Evolutionary conservation across 306 rosid species (phyloP).

Genomic region (Gynostemma pentaphyllum): DNA sequence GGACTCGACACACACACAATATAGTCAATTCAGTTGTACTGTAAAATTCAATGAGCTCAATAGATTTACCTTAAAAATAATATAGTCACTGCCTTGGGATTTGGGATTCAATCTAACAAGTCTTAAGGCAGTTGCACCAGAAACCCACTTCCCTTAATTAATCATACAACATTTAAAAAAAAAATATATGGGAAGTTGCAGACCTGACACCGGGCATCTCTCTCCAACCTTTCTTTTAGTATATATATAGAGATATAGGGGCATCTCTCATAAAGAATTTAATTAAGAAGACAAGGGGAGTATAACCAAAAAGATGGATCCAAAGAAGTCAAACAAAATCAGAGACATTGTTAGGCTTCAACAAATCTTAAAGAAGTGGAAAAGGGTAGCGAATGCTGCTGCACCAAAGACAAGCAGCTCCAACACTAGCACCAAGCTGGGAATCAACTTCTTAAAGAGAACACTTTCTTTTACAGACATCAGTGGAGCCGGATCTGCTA

Average conservation of each 20-base stretch:
- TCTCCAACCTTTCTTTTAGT: not conserved
- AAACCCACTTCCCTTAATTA: not conserved
- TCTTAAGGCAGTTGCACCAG: not conserved
- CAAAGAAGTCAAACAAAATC: constrained; percentile 79
- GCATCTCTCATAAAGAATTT: too few species aligned
- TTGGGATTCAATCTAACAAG: not conserved
- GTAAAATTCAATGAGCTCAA: too few species aligned
- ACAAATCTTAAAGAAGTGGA: constrained; percentile 90
- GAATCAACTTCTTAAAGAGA: constrained; percentile 46
- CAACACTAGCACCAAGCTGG: too few species aligned
- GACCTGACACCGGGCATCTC: not conserved
- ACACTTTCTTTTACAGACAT: constrained; percentile 44
- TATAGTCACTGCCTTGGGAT: too few species aligned
- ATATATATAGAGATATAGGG: not conserved
- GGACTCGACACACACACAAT: too few species aligned
- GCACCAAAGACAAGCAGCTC: constrained; percentile 24
- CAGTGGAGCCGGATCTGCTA: too few species aligned
- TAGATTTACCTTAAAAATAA: too few species aligned
- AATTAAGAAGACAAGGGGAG: too few species aligned
- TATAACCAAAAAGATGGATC: too few species aligned
- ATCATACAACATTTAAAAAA: not conserved
- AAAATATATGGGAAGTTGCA: not conserved
- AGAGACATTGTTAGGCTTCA: constrained; percentile 86
- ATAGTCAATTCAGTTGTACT: too few species aligned
- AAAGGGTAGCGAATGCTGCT: constrained; percentile 56